phyloP scores from a whole-genome alignment of 495 filamentous ascomycete genomes.

The Parathielavia hyrcaniae region DNA sequence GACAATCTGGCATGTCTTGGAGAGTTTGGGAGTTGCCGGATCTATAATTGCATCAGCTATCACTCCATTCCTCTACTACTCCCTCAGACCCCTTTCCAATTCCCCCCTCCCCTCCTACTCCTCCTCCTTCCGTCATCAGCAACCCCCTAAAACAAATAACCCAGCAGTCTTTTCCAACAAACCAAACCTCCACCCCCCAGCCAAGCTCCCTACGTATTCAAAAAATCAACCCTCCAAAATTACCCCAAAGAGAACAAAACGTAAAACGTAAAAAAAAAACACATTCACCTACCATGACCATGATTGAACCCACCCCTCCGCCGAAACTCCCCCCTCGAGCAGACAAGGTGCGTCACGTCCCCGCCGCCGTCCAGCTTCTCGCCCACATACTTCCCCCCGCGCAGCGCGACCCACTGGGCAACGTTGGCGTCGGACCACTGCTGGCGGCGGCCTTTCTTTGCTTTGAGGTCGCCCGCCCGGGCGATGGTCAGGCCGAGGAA shows the following conservation, averaged over 20 bases:
- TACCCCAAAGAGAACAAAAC: not conserved
- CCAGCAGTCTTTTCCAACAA: not conserved
- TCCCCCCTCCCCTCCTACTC: no score
- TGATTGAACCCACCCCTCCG: conserved; percentile 17
- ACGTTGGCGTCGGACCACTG: conserved; percentile 32
- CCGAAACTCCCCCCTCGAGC: conserved; percentile 27
- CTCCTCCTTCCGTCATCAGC: no score
- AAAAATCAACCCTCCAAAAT: no score
- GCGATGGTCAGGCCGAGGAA: conserved; percentile 30
- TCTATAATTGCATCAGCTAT: no score
- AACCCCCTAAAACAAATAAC: no score
- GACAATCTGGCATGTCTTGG: conserved; percentile 28
- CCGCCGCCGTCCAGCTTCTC: not conserved
- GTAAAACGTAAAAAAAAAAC: not conserved
- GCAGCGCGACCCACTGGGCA: conserved; percentile 29
- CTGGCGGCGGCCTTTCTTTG: conserved; percentile 11
- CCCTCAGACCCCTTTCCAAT: no score
- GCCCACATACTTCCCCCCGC: conserved; percentile 24
- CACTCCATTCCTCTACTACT: no score
- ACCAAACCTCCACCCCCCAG: no score
- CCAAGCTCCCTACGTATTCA: no score
- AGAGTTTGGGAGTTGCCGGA: conserved; percentile 19
- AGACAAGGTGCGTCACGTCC: conserved; percentile 37
- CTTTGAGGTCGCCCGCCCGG: conserved; percentile 25
- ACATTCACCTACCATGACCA: conserved; percentile 13